Percentiles rank a stretch among this genome's conserved stretches.
Evolutionary conservation across 2,329 filamentous ascomycete genomes (phyloP).

Genomic region (Fusarium continuum): DNA sequence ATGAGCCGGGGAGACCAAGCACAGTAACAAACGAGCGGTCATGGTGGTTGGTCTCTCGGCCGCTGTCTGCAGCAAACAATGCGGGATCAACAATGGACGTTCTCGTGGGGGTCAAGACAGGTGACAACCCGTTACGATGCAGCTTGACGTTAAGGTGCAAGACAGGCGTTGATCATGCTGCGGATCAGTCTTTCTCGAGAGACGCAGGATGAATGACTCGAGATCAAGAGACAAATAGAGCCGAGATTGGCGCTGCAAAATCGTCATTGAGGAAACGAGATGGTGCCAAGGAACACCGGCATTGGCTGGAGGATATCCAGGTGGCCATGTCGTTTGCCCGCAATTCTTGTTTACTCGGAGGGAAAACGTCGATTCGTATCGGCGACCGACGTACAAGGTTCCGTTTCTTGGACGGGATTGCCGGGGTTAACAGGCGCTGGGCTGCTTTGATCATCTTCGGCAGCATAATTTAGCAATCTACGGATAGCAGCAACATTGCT

Average conservation of each 20-base stretch:
- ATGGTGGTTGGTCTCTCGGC: background rate
- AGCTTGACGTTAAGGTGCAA: slow-evolving; percentile 19
- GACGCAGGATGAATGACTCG: slow-evolving; percentile 11
- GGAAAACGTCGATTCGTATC: slow-evolving; percentile 8
- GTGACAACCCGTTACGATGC: background rate
- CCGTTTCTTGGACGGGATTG: background rate
- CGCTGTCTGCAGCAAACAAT: background rate
- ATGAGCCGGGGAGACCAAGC: background rate
- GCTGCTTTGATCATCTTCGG: background rate
- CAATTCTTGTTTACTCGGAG: slow-evolving; percentile 24
- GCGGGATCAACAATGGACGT: background rate
- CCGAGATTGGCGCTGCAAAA: slow-evolving; percentile 23
- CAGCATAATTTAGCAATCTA: background rate
- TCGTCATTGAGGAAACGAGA: slow-evolving; percentile 24
- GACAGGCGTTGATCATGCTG: slow-evolving; percentile 10
- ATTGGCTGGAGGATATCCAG: slow-evolving; percentile 12
- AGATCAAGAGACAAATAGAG: background rate
- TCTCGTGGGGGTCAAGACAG: slow-evolving; percentile 9
- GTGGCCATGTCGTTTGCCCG: slow-evolving; percentile 5
- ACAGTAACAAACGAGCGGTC: background rate
- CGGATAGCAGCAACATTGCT: background rate
- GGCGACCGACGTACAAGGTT: background rate
- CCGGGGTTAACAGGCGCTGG: slow-evolving; percentile 8
- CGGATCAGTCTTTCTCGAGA: slow-evolving; percentile 6
- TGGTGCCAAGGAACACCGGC: slow-evolving; percentile 22